Base-by-base conservation (phyloP, 129 eudicot species). In the Pittosporum tobira region DNA sequence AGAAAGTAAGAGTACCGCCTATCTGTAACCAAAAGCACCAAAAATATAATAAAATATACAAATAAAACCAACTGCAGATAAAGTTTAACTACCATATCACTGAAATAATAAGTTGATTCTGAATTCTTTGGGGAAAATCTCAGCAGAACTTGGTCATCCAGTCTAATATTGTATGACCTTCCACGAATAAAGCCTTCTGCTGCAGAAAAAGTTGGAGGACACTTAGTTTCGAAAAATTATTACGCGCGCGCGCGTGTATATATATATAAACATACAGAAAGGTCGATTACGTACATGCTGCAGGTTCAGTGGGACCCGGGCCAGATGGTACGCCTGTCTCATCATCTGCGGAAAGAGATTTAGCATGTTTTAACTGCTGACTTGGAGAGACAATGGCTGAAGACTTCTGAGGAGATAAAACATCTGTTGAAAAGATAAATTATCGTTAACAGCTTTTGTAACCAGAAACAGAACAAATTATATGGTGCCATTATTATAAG, bases 151-250 rank as follows among this genome's bases (percentile, higher is more conserved):
- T 91, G 88, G 52, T 91, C 88, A 79, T 91, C 99, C 61, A 91
- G 82, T 71, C 94, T 87, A 74, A 91, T 87, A 77, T 91, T 91
- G 71, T 91, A 91, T 19, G 99, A 91, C 69, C 99, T 81, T 72
- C 99, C 99, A 69, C 99, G 81, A 70, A 84, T 71, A 65, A 83
- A 79, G 74, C 84, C 89, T 87, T 86, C 99, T 91, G 99, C 99
- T 91, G 99, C 89, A 83, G 84, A 55, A 50, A 91, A 83, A 40
- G 79, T 80, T 70, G 65, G 70, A 58, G 24, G 66, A 75, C 57
- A 76, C 85, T 90, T 71, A 80, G 79, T 58, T 72, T 72, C 59
- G 59, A 75, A 63, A 64, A 19, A 37, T 13, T 31, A n/a, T 2
- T 18, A 28, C 2, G 19, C n/a, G 46, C 11, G 13, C 1, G 16